Base-by-base conservation (phyloP, 495 filamentous ascomycete genomes). In the Hypomontagnella submonticulosa region DNA sequence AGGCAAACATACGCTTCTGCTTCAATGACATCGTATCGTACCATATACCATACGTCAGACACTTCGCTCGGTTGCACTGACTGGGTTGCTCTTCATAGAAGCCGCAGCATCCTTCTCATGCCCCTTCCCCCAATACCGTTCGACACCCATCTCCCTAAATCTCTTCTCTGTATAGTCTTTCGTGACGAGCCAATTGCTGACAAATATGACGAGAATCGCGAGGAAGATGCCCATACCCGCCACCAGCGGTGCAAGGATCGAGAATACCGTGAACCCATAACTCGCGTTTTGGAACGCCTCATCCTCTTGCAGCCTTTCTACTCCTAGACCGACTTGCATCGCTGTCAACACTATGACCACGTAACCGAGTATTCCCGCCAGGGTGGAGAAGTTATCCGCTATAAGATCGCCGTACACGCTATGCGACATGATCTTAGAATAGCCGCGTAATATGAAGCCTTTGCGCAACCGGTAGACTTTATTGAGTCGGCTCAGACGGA, bases 271-370 rank as follows among this genome's bases (percentile, higher is more conserved):
- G 62, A 88, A 86, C 0, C 83, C 84, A 66, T 82, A 86, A 1
- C 80, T 79, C 2, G 72, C 80, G 23, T 64, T 47, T 52, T 82
- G 76, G 60, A 88, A 88, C 1, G 75, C 23, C 4, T 55, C 36
- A 57, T 77, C 81, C 0, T 55, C 34, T 5, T 69, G 34, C 0
- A 87, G 71, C 3, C 51, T 53, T 1, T 74, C 71, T 0, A 82
- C 83, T 5, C 76, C 78, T 0, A 85, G 72, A 0, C 85, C 86
- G 38, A 87, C 85, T 63, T 88, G 86, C 80, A 89, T 83, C 23
- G 84, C 85, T 0, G 80, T 78, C 51, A 88, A 72, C 4, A 85
- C 81, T 7, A 87, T 67, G n/a, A 76, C 80, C 16, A 87, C 70
- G 57, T 84, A 88, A 7, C 80, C 78, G 6, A 81, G 76, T 1